These are phyloP conservation scores for Phytophthora meadii DNA, from an alignment of 352 stramenopile species.

Conservation along the genomic window DNA sequence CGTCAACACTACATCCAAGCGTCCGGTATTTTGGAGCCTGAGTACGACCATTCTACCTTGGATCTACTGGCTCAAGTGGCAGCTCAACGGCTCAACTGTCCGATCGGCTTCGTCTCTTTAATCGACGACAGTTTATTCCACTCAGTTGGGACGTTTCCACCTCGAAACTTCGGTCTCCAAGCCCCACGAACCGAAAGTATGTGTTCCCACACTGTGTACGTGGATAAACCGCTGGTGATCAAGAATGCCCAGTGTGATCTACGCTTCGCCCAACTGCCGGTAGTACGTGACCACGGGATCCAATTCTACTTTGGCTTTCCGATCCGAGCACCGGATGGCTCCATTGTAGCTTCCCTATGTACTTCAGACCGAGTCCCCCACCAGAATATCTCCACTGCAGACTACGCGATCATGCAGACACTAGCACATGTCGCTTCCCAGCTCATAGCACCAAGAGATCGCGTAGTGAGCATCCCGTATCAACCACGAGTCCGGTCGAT, in stretches of 20 bases:
- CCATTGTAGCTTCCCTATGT: conserved; percentile 60
- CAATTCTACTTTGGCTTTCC: conserved; percentile 69
- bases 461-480: conserved; percentile 24
- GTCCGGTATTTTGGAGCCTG: conserved; percentile 41
- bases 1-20: conserved; percentile 46
- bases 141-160: conserved; percentile 43
- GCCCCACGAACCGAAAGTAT: conserved; percentile 50
- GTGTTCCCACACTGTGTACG: conserved; percentile 61
- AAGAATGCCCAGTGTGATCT: conserved; percentile 62
- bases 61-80: conserved; percentile 54
- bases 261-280: conserved; percentile 58
- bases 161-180: conserved; percentile 21
- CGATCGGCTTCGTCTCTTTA: conserved; percentile 58
- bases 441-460: conserved; percentile 30
- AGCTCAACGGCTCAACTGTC: conserved; percentile 51
- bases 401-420: conserved; percentile 71
- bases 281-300: conserved; percentile 42
- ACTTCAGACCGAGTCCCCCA: conserved; percentile 47
- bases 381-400: conserved; percentile 57
- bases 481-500: conserved; percentile 25
- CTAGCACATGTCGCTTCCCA: conserved; percentile 47
- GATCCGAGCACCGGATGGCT: conserved; percentile 47
- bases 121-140: conserved; percentile 50
- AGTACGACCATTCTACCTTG: conserved; percentile 53
- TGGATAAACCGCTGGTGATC: conserved; percentile 56